Percentiles rank a stretch among this genome's conserved stretches.
These are phyloP conservation scores for Hymenochaete sp. DNA, from an alignment of 1,284 basidiomycete genomes.

Conservation along the genomic window DNA sequence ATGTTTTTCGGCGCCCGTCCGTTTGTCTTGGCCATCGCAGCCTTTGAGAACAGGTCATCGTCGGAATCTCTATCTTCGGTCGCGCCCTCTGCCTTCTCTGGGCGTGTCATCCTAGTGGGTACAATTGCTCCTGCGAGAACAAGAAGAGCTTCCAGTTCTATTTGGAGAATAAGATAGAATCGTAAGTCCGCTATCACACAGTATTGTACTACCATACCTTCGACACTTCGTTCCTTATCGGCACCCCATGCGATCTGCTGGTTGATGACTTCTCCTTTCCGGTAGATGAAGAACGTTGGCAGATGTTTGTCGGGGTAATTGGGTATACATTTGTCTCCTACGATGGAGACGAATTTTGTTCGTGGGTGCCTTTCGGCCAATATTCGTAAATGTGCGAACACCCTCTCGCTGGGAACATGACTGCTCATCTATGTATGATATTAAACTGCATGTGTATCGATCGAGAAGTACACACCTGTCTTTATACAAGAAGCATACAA, in stretches of 20 bases:
- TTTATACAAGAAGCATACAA: constrained; percentile 86
- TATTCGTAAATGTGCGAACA: constrained; percentile 62
- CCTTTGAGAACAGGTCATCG: constrained; percentile 45
- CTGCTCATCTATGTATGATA: constrained; percentile 31
- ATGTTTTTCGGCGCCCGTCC: constrained; percentile 47
- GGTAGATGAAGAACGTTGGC: constrained; percentile 90
- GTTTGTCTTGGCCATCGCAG: constrained; percentile 50
- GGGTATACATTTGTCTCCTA: constrained; percentile 92
- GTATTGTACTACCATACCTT: constrained; percentile 45
- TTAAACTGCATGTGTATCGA: background rate
- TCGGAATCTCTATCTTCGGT: constrained; percentile 27
- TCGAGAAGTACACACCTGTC: constrained; percentile 51
- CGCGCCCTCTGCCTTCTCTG: constrained; percentile 24
- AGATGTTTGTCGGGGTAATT: constrained; percentile 89
- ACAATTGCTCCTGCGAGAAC: constrained; percentile 54
- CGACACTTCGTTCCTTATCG: constrained; percentile 66
- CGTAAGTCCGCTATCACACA: constrained; percentile 1
- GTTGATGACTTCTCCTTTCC: constrained; percentile 81
- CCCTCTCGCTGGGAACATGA: constrained; percentile 69
- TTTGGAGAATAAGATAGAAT: constrained; percentile 9
- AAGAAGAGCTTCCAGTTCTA: constrained; percentile 66
- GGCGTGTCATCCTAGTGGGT: constrained; percentile 35
- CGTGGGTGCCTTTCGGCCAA: constrained; percentile 80
- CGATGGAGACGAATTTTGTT: constrained; percentile 94
- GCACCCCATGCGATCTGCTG: constrained; percentile 82